Conservation (phyloP, 2,329 filamentous ascomycete species). For the Hymenoscyphus albidus region DNA sequence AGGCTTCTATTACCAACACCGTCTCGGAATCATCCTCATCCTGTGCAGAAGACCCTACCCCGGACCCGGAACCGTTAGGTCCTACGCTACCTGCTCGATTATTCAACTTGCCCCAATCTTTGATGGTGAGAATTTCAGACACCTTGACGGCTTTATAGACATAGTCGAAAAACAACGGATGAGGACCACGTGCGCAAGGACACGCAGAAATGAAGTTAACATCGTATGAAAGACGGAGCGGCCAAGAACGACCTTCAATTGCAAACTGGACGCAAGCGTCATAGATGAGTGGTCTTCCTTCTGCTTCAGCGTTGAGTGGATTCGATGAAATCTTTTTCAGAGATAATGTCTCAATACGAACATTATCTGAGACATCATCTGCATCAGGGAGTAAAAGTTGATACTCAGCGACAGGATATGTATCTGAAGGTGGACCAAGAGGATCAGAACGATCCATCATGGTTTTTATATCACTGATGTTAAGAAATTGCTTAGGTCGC, state of each 20-base stretch:
- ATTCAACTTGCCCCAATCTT: constrained; percentile 52
- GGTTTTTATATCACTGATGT: constrained; percentile 55
- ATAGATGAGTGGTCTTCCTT: constrained; percentile 44
- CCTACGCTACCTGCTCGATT: constrained; percentile 3
- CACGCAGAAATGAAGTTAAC: constrained; percentile 64
- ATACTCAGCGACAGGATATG: constrained; percentile 67
- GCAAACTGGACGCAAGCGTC: constrained; percentile 62
- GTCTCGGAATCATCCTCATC: constrained; percentile 55
- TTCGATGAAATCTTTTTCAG: constrained; percentile 46
- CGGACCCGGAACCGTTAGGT: not conserved
- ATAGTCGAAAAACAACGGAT: constrained; percentile 72
- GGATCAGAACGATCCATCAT: constrained; percentile 68
- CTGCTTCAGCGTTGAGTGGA: constrained; percentile 8
- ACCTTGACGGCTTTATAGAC: constrained; percentile 54
- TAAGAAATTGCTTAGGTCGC: constrained; percentile 53
- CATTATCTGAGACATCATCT: constrained; percentile 58
- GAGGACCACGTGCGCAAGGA: constrained; percentile 60
- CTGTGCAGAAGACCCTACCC: constrained; percentile 14
- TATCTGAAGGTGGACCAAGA: constrained; percentile 58
- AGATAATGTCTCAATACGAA: constrained; percentile 65
- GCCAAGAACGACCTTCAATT: constrained; percentile 60
- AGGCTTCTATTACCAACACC: constrained; percentile 68
- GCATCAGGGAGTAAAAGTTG: constrained; percentile 50
- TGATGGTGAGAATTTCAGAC: constrained; percentile 61
- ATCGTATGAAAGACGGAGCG: constrained; percentile 58